Conservation (phyloP, 2,329 filamentous ascomycete genomes). For the Malbranchea cinnamomea region DNA sequence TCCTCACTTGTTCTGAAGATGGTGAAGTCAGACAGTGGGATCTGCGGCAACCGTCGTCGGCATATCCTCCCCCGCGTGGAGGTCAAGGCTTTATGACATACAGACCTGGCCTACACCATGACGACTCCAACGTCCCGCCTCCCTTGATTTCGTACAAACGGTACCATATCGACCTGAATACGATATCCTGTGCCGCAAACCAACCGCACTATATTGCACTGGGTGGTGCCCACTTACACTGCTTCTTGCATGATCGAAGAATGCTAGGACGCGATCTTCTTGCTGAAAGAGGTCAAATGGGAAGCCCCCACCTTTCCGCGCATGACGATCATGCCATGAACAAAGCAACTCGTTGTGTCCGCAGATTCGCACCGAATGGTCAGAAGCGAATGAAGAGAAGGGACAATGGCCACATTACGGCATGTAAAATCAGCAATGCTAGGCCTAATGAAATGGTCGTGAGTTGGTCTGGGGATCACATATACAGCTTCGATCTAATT, state of each 20-base stretch:
- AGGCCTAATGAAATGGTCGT: conserved; percentile 53
- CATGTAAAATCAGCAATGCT: conserved; percentile 55
- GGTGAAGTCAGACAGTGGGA: conserved; percentile 58
- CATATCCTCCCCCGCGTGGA: conserved; percentile 40
- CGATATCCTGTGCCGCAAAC: conserved; percentile 50
- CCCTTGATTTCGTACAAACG: conserved; percentile 53
- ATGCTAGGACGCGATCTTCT: conserved; percentile 49
- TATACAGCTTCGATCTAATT: conserved; percentile 51
- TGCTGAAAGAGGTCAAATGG: conserved; percentile 36
- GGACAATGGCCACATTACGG: conserved; percentile 51
- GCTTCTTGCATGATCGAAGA: conserved; percentile 52
- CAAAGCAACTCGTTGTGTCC: conserved; percentile 49
- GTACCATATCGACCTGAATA: conserved; percentile 50
- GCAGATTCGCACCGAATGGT: conserved; percentile 50
- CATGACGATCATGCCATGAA: conserved; percentile 41
- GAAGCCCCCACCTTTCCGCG: conserved; percentile 27
- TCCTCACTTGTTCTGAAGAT: conserved; percentile 55
- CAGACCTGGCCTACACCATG: conserved; percentile 25
- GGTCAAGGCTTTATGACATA: conserved; percentile 30
- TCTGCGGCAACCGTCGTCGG: conserved; percentile 46
- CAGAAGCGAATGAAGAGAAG: conserved; percentile 30
- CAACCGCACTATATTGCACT: conserved; percentile 57
- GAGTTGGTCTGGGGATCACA: conserved; percentile 53
- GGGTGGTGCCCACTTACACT: conserved; percentile 53
- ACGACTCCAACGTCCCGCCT: conserved; percentile 40